Conservation (phyloP, 345 rosid genomes). For the Euphorbia pulcherrima region DNA sequence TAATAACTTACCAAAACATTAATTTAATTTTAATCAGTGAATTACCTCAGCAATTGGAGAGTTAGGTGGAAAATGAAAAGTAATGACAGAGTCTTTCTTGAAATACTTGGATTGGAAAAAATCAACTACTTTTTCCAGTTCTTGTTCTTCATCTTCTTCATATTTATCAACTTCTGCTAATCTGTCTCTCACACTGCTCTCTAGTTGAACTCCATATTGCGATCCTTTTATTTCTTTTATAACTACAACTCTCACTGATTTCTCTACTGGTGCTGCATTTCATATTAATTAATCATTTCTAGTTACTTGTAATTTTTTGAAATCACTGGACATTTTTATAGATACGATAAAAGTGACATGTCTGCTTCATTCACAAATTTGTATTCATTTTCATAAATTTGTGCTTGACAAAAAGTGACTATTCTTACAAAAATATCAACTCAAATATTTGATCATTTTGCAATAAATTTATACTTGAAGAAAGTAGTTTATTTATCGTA, state of each 20-base stretch:
- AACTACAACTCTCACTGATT: constrained; percentile 68
- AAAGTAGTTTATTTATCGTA: too few species aligned
- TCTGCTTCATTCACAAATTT: too few species aligned
- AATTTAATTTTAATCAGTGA: neutral
- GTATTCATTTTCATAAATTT: too few species aligned
- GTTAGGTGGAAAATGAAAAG: constrained; percentile 60
- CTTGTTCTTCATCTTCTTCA: constrained; percentile 88
- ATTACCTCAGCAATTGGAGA: constrained; percentile 54
- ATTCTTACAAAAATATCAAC: too few species aligned
- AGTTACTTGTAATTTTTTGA: too few species aligned
- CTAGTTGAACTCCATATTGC: constrained; percentile 86
- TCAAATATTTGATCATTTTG: too few species aligned
- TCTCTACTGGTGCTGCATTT: constrained; percentile 68
- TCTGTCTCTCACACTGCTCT: constrained; percentile 75
- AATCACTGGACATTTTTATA: too few species aligned
- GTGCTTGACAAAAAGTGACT: too few species aligned
- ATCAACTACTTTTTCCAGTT: constrained; percentile 64
- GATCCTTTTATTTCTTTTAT: constrained; percentile 94
- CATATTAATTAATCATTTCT: too few species aligned
- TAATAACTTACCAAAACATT: too few species aligned
- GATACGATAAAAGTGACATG: too few species aligned
- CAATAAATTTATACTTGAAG: too few species aligned
- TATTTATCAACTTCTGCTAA: constrained; percentile 77
- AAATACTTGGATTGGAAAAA: constrained; percentile 89
- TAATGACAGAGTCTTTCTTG: constrained; percentile 62